Base-by-base conservation (phyloP, 805 yeast genomes). In the Wickerhamiella allomyrinae region DNA sequence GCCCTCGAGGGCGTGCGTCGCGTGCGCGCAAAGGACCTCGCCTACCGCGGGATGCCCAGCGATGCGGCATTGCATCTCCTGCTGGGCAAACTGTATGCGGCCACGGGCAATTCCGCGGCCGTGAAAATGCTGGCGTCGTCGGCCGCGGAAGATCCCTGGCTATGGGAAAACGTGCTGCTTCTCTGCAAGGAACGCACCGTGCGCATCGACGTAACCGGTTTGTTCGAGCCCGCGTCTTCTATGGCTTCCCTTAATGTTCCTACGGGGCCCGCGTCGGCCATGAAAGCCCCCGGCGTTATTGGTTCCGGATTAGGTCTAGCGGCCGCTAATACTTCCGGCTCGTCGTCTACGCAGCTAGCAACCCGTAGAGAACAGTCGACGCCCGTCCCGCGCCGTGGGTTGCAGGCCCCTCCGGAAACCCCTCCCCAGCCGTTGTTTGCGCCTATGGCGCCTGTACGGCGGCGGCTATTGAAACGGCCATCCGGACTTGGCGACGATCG, bases 141-240 rank as follows among this genome's bases (percentile, higher is more conserved):
- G 1, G 66, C 85, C 43, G 74, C 75, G 45, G 61, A 69, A 48
- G 82, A 91, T 56, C 95, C 94, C 14, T 83, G 68, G 55, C 69
- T 85, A 33, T 85, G 91, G 73, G 95, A 85, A 55, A 85, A 95
- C 0, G 77, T 84, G 48, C 84, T 78, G 49, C 77, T 78, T 34
- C 63, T 91, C 38, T 76, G 85, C 52, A 67, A 69, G 38, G 63
- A 79, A 61, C 39, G 47, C 1, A 91, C 94, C 10, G 83, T 79
- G 15, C 72, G 72, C 44, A 69, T 85, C 15, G 73, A 76, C 44
- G 74, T 78, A 5, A 71, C 71, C 9, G 49, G 56, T 36, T 46
- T 62, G 14, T 64, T 55, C 27, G 49, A 42, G n/a, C 41, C 44
- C 20, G 11, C 21, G 11, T 5, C 10, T 23, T 7, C 25, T 23